Evolutionary conservation across 306 rosid genomes (phyloP).

Genomic region (Cucumis cinereus): DNA sequence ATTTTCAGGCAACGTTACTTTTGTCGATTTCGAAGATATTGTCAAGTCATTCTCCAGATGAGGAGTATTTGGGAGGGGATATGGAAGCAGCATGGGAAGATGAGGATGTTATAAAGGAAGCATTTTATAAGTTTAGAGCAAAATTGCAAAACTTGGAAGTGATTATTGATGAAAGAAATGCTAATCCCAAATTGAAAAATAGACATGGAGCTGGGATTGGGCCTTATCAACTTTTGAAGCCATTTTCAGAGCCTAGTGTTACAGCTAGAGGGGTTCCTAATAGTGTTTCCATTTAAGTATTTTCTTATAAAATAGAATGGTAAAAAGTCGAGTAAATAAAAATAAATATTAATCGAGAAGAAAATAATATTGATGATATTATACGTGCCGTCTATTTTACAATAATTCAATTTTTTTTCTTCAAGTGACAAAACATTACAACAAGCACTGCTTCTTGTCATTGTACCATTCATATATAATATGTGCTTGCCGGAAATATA

Average conservation of each 20-base stretch:
- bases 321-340: too few relatives aligned
- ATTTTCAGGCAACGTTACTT: not conserved
- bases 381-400: too few relatives aligned
- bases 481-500: too few relatives aligned
- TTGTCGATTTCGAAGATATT: not conserved
- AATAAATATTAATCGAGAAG: too few relatives aligned
- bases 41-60: not conserved
- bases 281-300: conserved; percentile 52
- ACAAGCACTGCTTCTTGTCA: too few relatives aligned
- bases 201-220: conserved; percentile 12
- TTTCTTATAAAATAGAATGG: too few relatives aligned
- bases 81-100: not conserved
- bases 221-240: conserved; percentile 60
- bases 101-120: conserved; percentile 30
- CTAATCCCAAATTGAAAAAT: conserved; percentile 28
- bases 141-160: conserved; percentile 31
- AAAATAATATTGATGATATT: too few relatives aligned
- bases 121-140: conserved; percentile 37
- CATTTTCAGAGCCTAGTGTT: conserved; percentile 52
- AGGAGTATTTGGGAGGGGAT: not conserved
- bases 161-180: conserved; percentile 43
- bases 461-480: too few relatives aligned
- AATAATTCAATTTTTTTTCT: too few relatives aligned
- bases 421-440: too few relatives aligned
- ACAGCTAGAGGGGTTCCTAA: conserved; percentile 64